Evolutionary conservation across 805 yeast genomes (phyloP).

Genomic region (Saturnispora sekii): DNA sequence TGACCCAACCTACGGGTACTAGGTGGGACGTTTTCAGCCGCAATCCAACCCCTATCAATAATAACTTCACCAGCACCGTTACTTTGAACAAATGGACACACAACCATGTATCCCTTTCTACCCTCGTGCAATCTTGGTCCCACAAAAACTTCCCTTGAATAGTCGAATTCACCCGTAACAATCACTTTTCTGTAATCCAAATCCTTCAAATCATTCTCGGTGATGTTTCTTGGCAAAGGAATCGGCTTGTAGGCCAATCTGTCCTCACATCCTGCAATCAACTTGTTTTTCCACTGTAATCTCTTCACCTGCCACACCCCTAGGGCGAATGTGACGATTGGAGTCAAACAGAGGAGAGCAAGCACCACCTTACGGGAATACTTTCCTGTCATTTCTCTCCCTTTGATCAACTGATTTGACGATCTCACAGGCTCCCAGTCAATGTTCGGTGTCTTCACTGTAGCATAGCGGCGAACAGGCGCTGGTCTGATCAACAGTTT

Average conservation of each 20-base stretch:
- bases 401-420: conserved; percentile 28
- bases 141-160: conserved; percentile 78
- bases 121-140: conserved; percentile 81
- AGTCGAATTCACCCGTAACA: conserved; percentile 71
- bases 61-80: conserved; percentile 70
- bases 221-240: conserved; percentile 57
- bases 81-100: conserved; percentile 71
- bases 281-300: conserved; percentile 76
- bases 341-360: conserved; percentile 58
- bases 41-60: conserved; percentile 88
- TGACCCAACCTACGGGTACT: conserved; percentile 48
- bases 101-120: conserved; percentile 64
- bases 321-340: conserved; percentile 70
- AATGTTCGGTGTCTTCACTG: conserved; percentile 55
- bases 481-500: conserved; percentile 1
- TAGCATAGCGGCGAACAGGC: conserved; percentile 20
- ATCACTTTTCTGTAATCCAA: conserved; percentile 76
- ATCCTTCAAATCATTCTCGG: conserved; percentile 53
- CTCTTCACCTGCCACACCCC: conserved; percentile 93
- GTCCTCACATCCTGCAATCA: conserved; percentile 78
- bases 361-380: conserved; percentile 23
- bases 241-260: conserved; percentile 64
- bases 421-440: conserved; percentile 80
- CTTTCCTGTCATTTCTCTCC: conserved; percentile 17
- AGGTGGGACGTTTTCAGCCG: conserved; percentile 55